Evolutionary conservation across 2,329 filamentous ascomycete genomes (phyloP), one percentile per base, ranked within the genome.

Genomic region (Neonectria punicea): DNA sequence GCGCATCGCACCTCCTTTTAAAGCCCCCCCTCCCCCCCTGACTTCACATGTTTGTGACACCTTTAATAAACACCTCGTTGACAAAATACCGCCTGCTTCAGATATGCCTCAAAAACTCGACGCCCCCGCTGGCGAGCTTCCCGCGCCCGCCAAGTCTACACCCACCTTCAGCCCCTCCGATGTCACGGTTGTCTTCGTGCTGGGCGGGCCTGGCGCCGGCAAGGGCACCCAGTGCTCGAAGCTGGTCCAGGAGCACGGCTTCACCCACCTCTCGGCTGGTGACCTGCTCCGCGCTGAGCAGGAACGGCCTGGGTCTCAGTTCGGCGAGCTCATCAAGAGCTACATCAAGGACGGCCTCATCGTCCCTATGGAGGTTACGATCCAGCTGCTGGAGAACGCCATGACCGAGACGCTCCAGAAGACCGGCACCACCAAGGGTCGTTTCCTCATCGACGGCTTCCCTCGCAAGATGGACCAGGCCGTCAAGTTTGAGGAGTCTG

Each of bases 361-460:
- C 80, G 96, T 99, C 69, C 96, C 96, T n/a, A 97, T 97, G 93
- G 95, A 98, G 80, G 94, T 98, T 55, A 99, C 96, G 5, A 92
- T 99, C 65, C 91, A 94, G 75, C 83, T 99, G 39, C 87, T 99
- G 47, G 94, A 98, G 82, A 97, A 97, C 80, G 93, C 94, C 63
- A 98, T 99, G 93, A 86, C 85, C 61, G 89, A 87, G 9, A 85
- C 87, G 13, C 88, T 97, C 57, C 76, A 84, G 61, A 81, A 85
- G 61, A 80, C 83, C 13, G 74, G 76, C 56, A 73, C 69, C 58
- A 75, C 76, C 69, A 90, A 89, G 78, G 87, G 87, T 58, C 89
- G 92, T 74, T 98, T 98, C 85, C 82, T 91, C 61, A 89, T 90
- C 73, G 87, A 90, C 79, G 92, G 96, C 13, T 99, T 98, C 85